phyloP scores from a whole-genome alignment of 371 early-diverging fungal genomes.

The Actinomortierella wolfii region DNA sequence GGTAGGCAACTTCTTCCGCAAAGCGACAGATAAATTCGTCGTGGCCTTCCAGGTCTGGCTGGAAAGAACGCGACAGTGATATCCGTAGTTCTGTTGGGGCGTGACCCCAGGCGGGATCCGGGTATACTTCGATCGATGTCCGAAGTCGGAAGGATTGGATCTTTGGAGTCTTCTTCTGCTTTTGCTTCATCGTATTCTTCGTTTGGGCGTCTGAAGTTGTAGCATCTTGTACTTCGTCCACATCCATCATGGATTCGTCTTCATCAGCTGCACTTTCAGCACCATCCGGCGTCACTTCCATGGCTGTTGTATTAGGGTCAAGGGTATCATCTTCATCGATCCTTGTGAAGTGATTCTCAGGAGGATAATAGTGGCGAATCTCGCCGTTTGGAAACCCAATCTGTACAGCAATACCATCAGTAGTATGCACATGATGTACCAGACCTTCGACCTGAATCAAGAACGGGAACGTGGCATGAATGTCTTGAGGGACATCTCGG shows the following conservation, averaged over 20 bases:
- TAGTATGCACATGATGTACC: conserved; percentile 21
- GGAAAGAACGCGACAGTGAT: conserved; percentile 33
- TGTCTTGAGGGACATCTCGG: conserved; percentile 29
- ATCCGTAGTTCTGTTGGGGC: conserved; percentile 28
- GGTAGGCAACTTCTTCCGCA: conserved; percentile 28
- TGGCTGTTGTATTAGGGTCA: neutral
- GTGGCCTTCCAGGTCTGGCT: conserved; percentile 38
- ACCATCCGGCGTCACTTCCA: neutral
- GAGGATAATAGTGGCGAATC: conserved; percentile 41
- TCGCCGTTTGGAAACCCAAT: conserved; percentile 29
- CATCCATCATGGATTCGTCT: neutral
- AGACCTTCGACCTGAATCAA: conserved; percentile 33
- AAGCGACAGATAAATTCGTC: conserved; percentile 47
- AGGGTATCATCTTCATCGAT: conserved; percentile 12
- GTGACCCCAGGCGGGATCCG: conserved; percentile 30
- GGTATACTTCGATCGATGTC: conserved; percentile 40
- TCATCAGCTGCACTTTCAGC: neutral
- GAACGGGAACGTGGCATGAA: conserved; percentile 43
- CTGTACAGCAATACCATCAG: conserved; percentile 34
- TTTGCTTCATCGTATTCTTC: neutral
- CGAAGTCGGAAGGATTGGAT: conserved; percentile 21
- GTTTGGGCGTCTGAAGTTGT: neutral
- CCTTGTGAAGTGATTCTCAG: conserved; percentile 32
- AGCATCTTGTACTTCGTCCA: neutral
- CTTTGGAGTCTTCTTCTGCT: too few relatives aligned